A percentile compares a stretch with the other conserved stretches of the same genome.
Evolutionary conservation across 805 yeast genomes (phyloP).

Genomic region (Pichia eremophila): DNA sequence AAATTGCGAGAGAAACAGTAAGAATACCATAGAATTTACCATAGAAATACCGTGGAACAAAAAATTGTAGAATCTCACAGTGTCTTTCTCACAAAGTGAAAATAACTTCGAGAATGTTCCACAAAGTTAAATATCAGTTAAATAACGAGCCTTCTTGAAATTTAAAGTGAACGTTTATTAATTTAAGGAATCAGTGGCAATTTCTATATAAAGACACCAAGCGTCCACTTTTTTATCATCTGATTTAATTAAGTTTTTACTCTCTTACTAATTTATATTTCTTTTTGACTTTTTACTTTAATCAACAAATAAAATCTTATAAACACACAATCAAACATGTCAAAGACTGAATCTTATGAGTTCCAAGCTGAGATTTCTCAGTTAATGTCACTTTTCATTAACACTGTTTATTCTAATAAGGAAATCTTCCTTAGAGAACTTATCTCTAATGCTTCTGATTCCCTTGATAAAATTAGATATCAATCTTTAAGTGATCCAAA

Average conservation of each 20-base stretch:
- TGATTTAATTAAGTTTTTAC: too few relatives aligned
- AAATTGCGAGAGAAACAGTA: too few relatives aligned
- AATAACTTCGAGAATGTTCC: not conserved
- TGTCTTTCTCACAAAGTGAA: too few relatives aligned
- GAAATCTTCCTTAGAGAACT: slow-evolving; percentile 98
- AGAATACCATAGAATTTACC: too few relatives aligned
- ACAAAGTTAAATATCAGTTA: not conserved
- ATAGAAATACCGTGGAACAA: too few relatives aligned
- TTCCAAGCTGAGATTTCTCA: slow-evolving; percentile 99
- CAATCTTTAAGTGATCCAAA: slow-evolving; percentile 90
- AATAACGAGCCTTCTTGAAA: not conserved
- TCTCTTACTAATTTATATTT: not conserved
- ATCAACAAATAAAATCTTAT: not conserved
- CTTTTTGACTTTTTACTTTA: not conserved
- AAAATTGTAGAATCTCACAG: too few relatives aligned
- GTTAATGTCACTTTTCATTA: slow-evolving; percentile 99
- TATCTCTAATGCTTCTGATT: slow-evolving; percentile 98
- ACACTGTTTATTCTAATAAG: slow-evolving; percentile 98
- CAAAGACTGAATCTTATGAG: slow-evolving; percentile 72
- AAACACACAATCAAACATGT: slow-evolving; percentile 14
- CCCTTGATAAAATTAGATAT: slow-evolving; percentile 96
- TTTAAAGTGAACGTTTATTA: not conserved
- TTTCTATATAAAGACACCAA: not conserved
- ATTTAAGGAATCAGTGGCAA: not conserved
- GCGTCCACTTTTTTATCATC: not conserved